Conservation (phyloP, 257 asterid genomes). For the Plantago major region DNA sequence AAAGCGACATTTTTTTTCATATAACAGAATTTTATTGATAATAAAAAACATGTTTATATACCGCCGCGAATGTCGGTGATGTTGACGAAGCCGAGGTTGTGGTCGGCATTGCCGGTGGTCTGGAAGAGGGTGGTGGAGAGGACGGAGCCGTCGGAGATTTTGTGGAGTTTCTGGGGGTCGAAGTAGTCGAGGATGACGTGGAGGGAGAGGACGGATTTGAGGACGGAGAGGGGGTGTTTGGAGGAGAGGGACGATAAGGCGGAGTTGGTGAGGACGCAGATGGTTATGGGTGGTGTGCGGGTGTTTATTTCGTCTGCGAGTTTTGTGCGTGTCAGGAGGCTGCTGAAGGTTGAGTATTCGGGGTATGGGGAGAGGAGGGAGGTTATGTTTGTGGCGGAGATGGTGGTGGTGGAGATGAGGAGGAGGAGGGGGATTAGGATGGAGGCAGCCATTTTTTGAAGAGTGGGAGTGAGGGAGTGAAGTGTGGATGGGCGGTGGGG, state of each 20-base stretch:
- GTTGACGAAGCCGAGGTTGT: conserved; percentile 77
- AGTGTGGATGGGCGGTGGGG: conserved; percentile 9
- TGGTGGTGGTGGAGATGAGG: conserved; percentile 22
- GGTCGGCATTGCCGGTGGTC: conserved; percentile 86
- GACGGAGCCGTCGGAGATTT: conserved; percentile 72
- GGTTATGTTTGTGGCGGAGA: conserved; percentile 61
- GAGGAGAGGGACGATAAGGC: conserved; percentile 60
- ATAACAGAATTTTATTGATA: too few species aligned
- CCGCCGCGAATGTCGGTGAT: conserved; percentile 84
- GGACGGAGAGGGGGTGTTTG: conserved; percentile 58
- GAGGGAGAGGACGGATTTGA: conserved; percentile 60
- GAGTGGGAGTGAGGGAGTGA: background rate
- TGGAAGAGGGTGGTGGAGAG: conserved; percentile 88
- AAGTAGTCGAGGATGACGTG: conserved; percentile 89
- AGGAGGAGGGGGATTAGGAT: conserved; percentile 31
- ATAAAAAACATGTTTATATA: too few species aligned
- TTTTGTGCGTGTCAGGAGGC: conserved; percentile 57
- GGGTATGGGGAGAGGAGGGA: conserved; percentile 52
- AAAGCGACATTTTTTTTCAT: too few species aligned
- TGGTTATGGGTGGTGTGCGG: conserved; percentile 83
- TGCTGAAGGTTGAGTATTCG: conserved; percentile 78
- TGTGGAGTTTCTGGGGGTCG: conserved; percentile 76
- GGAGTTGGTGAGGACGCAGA: conserved; percentile 63
- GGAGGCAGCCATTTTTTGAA: conserved; percentile 38
- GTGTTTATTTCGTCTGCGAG: conserved; percentile 98